Evolutionary conservation across 2,329 filamentous ascomycete species (phyloP), one percentile per base, ranked within the genome.

Genomic region (Zopfia rhizophila): DNA sequence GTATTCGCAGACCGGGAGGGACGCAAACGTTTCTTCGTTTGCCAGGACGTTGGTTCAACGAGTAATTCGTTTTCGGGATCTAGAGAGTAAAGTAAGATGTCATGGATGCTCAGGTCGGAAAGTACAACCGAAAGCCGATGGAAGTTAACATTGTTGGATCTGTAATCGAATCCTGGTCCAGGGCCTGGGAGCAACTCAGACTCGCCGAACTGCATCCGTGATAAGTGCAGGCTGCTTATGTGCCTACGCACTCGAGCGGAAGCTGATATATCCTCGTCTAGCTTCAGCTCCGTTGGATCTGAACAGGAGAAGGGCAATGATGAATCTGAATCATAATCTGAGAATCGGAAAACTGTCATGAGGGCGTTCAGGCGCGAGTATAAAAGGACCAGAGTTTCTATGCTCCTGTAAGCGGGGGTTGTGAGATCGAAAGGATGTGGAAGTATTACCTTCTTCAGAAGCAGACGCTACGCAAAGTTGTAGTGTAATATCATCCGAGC

Each of bases 401-500:
- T 10, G 31, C 35, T n/a, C 5, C 2, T 5, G 28, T 65, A 22
- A 65, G 54, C 29, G 21, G 10, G n/a, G 10, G 17, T 24, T 13
- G 25, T 4, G 7, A 29, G 11, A 22, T 30, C n/a, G 13, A 28
- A 30, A 28, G 19, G 1, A 4, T 12, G 14, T 3, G 2, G 5
- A 5, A 13, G 10, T 21, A 35, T 42, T 64, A 75, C 72, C 64
- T 35, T 71, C 53, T 5, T 69, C 65, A 16, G 63, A 55, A 3
- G 51, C 43, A 17, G 51, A 40, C n/a, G 60, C 61, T 3, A 66
- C 35, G 24, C 51, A 53, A 11, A 77, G 44, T 14, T 69, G 70
- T 22, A 85, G 63, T 21, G 77, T 82, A 7, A 74, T 73, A 56
- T 86, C 82, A 41, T 82, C 77, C 0, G 70, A 55, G 44, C 80